phyloP scores from a whole-genome alignment of 192 early-diverging fungal species.

The Umbelopsis ramanniana region DNA sequence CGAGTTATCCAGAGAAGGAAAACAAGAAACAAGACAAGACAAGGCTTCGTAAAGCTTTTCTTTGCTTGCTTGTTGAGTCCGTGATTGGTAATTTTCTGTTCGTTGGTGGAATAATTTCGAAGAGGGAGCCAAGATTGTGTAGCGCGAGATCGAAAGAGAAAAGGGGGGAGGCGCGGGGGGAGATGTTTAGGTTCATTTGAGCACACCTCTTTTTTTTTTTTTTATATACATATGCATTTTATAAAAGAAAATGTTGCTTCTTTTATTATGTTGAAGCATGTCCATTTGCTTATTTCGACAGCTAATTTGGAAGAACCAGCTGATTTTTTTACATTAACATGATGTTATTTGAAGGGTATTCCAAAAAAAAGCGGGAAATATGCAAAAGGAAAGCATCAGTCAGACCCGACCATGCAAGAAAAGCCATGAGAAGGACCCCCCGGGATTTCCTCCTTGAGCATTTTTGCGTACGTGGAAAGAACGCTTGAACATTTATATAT shows the following conservation, averaged over 20 bases:
- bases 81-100: neutral
- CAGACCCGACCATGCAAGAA: neutral
- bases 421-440: constrained; percentile 13
- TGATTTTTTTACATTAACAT: too few relatives aligned
- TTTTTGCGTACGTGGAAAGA: constrained; percentile 8
- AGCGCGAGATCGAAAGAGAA: constrained; percentile 5
- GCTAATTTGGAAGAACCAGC: too few relatives aligned
- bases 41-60: neutral
- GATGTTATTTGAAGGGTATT: too few relatives aligned
- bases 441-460: constrained; percentile 23
- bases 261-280: too few relatives aligned
- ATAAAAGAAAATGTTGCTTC: too few relatives aligned
- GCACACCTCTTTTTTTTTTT: neutral
- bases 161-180: neutral
- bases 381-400: too few relatives aligned
- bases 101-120: neutral
- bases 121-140: neutral
- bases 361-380: too few relatives aligned
- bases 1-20: neutral
- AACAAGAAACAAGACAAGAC: constrained; percentile 9
- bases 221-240: neutral
- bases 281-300: too few relatives aligned
- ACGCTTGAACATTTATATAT: neutral
- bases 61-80: neutral
- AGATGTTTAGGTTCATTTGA: neutral